phyloP scores from a whole-genome alignment of 2,329 filamentous ascomycete species.

The Sclerotinia minor region DNA sequence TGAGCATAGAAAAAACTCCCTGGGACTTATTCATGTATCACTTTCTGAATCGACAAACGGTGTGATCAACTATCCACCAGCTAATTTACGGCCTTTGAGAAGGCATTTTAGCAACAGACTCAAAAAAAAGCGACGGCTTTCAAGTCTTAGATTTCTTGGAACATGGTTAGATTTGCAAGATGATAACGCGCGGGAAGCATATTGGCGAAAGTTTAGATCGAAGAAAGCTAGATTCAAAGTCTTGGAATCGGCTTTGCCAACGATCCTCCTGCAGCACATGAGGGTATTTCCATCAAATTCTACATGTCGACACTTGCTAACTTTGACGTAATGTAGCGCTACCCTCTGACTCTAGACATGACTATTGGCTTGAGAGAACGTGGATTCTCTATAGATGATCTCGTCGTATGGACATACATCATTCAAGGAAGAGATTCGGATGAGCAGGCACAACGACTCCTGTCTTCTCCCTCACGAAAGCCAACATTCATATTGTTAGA shows the following conservation, averaged over 20 bases:
- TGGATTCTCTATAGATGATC: conserved; percentile 32
- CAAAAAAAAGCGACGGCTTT: conserved; percentile 11
- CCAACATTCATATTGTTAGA: conserved; percentile 38
- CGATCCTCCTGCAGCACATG: conserved; percentile 29
- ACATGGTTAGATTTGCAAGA: conserved; percentile 31
- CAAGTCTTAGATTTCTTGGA: conserved; percentile 23
- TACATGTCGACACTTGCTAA: conserved; percentile 1
- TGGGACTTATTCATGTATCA: background rate
- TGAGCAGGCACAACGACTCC: conserved; percentile 34
- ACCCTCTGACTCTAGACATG: background rate
- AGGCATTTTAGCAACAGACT: background rate
- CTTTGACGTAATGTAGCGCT: conserved; percentile 7
- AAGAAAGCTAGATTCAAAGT: background rate
- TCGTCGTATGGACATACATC: conserved; percentile 39
- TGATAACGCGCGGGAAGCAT: conserved; percentile 13
- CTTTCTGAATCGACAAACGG: background rate
- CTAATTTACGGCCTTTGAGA: background rate
- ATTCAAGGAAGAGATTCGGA: conserved; percentile 31
- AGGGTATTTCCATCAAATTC: conserved; percentile 10
- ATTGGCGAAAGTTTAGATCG: conserved; percentile 25
- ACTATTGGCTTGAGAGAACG: conserved; percentile 13
- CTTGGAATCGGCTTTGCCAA: conserved; percentile 25
- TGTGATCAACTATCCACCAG: background rate
- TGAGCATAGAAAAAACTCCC: background rate
- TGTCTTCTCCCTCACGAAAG: conserved; percentile 25